phyloP scores from a whole-genome alignment of 2,329 filamentous ascomycete genomes.

The Paecilomyces variotii region DNA sequence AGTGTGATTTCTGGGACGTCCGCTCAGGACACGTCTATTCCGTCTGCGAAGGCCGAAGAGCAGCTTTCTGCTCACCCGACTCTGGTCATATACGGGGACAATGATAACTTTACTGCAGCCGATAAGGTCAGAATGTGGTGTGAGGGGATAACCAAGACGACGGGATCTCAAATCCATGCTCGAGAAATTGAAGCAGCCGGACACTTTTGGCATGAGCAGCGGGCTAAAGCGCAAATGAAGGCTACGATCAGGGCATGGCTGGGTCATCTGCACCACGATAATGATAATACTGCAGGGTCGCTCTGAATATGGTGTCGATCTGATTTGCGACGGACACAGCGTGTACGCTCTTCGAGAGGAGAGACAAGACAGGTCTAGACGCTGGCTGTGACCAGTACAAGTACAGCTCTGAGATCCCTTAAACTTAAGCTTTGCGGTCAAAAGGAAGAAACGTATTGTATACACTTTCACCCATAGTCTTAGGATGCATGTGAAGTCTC shows the following conservation, averaged over 20 bases:
- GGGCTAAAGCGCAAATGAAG: constrained; percentile 37
- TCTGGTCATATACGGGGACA: constrained; percentile 65
- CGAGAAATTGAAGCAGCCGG: constrained; percentile 48
- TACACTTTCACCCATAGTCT: too few species aligned
- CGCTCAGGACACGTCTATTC: constrained; percentile 19
- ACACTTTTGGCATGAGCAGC: constrained; percentile 56
- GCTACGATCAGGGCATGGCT: constrained; percentile 35
- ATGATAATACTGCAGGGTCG: background rate
- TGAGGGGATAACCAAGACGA: constrained; percentile 39
- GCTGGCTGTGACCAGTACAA: background rate
- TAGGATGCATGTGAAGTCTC: background rate
- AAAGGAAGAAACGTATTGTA: too few species aligned
- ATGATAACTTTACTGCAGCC: constrained; percentile 63
- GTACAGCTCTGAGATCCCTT: background rate
- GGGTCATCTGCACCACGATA: constrained; percentile 5
- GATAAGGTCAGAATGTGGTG: constrained; percentile 62
- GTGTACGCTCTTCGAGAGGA: background rate
- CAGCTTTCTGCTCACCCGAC: constrained; percentile 50
- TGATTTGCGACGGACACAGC: background rate
- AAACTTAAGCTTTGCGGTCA: background rate
- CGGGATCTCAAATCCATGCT: constrained; percentile 40
- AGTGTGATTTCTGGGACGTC: constrained; percentile 13
- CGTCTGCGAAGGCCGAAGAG: constrained; percentile 44
- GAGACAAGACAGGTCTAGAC: background rate
- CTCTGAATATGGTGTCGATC: background rate